phyloP scores from a whole-genome alignment of 306 rosid genomes.

The Sindora glabra region DNA sequence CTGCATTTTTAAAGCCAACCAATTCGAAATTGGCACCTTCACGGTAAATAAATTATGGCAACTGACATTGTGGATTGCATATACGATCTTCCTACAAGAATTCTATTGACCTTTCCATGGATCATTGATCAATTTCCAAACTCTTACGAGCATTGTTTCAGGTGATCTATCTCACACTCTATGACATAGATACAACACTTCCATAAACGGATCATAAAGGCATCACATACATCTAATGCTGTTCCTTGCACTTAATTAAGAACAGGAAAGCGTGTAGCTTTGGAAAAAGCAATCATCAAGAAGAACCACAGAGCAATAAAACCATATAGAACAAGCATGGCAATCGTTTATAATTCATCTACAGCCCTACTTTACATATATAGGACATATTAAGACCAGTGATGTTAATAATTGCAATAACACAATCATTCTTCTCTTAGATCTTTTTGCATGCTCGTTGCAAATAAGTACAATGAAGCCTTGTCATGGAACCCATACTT shows the following conservation, averaged over 20 bases:
- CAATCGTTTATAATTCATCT: neutral
- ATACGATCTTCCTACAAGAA: slow-evolving; percentile 77
- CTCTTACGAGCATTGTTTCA: slow-evolving; percentile 42
- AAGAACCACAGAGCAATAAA: neutral
- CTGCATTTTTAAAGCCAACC: slow-evolving; percentile 99
- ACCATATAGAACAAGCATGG: slow-evolving; percentile 9
- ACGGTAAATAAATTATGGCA: slow-evolving; percentile 88
- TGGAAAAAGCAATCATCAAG: slow-evolving; percentile 15
- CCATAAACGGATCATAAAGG: slow-evolving; percentile 41
- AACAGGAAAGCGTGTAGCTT: slow-evolving; percentile 20
- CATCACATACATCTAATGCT: slow-evolving; percentile 33
- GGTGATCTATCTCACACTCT: slow-evolving; percentile 49
- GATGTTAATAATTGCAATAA: neutral
- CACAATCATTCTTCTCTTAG: neutral
- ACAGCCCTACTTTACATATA: neutral
- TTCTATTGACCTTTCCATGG: slow-evolving; percentile 84
- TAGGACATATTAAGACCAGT: neutral
- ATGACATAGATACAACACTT: slow-evolving; percentile 43
- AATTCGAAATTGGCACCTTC: slow-evolving; percentile 98
- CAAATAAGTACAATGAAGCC: too few species aligned
- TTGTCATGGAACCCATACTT: too few species aligned
- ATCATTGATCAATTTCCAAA: slow-evolving; percentile 76
- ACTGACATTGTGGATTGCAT: slow-evolving; percentile 92
- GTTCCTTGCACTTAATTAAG: slow-evolving; percentile 26
- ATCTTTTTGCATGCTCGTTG: neutral